phyloP scores from a whole-genome alignment of 495 filamentous ascomycete genomes.

The Tricharina praecox region DNA sequence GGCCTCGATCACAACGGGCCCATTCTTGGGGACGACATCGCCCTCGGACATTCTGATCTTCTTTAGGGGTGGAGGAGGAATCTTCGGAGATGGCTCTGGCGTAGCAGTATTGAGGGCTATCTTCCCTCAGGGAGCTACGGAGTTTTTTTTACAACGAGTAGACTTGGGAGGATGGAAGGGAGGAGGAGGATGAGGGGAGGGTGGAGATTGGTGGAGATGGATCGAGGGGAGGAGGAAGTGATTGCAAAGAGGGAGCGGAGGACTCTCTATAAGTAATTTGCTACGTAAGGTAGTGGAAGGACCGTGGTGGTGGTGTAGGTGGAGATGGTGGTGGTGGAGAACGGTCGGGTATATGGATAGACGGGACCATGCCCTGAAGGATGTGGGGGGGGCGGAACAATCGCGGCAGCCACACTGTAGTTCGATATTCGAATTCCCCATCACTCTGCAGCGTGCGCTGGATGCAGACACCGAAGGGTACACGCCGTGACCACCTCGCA shows the following conservation, averaged over 20 bases:
- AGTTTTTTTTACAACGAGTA: not conserved
- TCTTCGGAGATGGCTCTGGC: not conserved
- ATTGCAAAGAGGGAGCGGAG: not conserved
- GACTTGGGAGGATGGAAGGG: not conserved
- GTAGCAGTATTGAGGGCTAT: not conserved
- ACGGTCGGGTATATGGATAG: too few relatives aligned
- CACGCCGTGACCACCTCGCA: too few relatives aligned
- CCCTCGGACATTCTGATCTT: conserved; percentile 45
- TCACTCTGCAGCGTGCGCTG: too few relatives aligned
- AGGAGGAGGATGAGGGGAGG: not conserved
- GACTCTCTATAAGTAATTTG: not conserved
- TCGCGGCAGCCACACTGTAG: too few relatives aligned
- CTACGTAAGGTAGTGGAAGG: too few relatives aligned
- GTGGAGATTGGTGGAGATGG: not conserved
- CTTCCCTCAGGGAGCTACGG: not conserved
- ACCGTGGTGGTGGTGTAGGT: too few relatives aligned
- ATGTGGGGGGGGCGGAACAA: too few relatives aligned
- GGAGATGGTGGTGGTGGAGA: too few relatives aligned
- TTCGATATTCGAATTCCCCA: too few relatives aligned
- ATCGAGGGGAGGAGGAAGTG: not conserved
- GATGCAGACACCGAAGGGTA: too few relatives aligned
- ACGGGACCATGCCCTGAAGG: too few relatives aligned
- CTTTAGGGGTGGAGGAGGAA: not conserved
- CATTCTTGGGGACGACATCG: conserved; percentile 35
- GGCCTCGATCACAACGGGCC: conserved; percentile 63